Evolutionary conservation across 352 stramenopile species (phyloP), one percentile per base, ranked within the genome.

Genomic region (Phytophthora boehmeriae): DNA sequence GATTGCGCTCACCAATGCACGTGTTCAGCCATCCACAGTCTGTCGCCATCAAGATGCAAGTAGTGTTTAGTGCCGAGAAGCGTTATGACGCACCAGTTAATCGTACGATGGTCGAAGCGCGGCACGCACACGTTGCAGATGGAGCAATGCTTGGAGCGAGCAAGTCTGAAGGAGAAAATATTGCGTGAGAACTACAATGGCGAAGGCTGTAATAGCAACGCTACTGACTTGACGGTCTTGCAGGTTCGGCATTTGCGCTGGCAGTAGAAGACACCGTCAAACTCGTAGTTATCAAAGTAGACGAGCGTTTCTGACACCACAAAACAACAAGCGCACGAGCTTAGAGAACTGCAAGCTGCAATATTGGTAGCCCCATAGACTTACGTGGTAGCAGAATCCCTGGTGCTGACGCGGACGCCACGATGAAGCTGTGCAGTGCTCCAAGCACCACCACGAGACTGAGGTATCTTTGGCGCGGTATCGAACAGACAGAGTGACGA

Each of bases 131-230:
- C 59, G 58, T 89, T 80, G 74, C 82, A 92, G 39, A 89, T 43
- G 4, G 69, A 70, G 52, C 80, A 92, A 54, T 90, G 78, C 70
- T 89, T 90, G 54, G 78, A 90, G n/a, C 82, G 69, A 43, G 80
- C 79, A 25, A 83, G 59, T 49, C 78, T 88, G 46, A 14, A 23
- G 16, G 45, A 36, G 42, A 4, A 53, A 13, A 27, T 4, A 27
- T 30, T 4, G 4, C 30, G 49, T 59, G 53, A 54, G 42, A 58
- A 51, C 45, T 22, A 62, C 4, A 42, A 46, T 14, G 25, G 43
- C 20, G 45, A 30, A 52, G 9, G 10, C 28, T 46, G 28, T n/a
- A 14, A 23, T 17, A 23, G 13, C 14, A 8, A 52, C 11, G 22
- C 0, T 11, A 41, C 66, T 17, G 27, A 84, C 72, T 89, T 92